Base-by-base conservation (phyloP, 2,329 filamentous ascomycete genomes). In the Sarocladium strictum region DNA sequence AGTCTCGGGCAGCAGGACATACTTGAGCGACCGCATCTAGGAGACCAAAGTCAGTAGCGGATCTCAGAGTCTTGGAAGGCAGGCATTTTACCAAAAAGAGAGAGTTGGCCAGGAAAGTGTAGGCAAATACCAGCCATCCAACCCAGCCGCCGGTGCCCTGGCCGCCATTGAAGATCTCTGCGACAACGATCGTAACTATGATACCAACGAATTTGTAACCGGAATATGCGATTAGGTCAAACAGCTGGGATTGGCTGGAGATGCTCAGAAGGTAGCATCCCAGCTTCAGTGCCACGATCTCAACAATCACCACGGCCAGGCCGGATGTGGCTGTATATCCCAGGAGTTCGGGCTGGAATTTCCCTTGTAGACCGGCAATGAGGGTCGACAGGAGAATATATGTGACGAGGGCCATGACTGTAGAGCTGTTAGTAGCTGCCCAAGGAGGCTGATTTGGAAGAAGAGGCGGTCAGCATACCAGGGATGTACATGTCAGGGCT, bases 401-500 rank as follows among this genome's bases (percentile, higher is more conserved):
- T 23, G 94, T 99, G 47, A 97, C 91, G 53, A 99, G 78, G 1
- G 94, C 93, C 94, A 99, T 99, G 65, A 95, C 87, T 70, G 29
- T 24, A 49, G 9, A 6, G n/a, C 9, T 14, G 61, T 69, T 54
- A 68, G 66, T 50, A 47, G 50, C 26, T 52, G 50, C 24, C 17
- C 21, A 17, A 23, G 4, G 12, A 12, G 9, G 3, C 4, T 27
- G 23, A 29, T 11, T 21, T 10, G 15, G 23, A 3, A 15, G 7
- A 5, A n/a, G 43, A 29, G 12, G 43, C n/a, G n/a, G 23, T 7
- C 7, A 29, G 65, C 72, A 33, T 62, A 78, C 75, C 72, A 56
- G 92, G 92, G 64, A 99, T 99, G 75, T 99, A 99, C 92, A 99
- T 97, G 73, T 99, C 94, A 15, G 95, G 94, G 60, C 90, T 95